Evolutionary conservation across 1,139 yeast species (phyloP).

Genomic region (Lodderomyces beijingensis): DNA sequence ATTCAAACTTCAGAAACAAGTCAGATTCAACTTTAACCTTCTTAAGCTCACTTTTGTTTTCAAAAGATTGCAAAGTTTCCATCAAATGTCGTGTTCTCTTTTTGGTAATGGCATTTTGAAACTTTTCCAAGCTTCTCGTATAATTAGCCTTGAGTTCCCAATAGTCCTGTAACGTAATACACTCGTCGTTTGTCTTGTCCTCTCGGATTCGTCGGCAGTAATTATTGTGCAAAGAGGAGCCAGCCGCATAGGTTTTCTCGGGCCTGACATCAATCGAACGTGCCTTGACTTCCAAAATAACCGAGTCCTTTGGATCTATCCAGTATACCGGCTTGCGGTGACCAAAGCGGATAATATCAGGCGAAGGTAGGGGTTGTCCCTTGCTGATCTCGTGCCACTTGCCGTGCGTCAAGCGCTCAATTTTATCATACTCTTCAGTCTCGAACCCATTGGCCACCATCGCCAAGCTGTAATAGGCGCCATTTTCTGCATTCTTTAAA

Average conservation of each 20-base stretch:
- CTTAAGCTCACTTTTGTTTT: constrained; percentile 8
- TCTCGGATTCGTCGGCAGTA: constrained; percentile 64
- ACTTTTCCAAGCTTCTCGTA: constrained; percentile 19
- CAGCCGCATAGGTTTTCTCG: constrained; percentile 53
- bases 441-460: constrained; percentile 84
- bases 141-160: constrained; percentile 28
- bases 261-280: constrained; percentile 58
- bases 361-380: constrained; percentile 34
- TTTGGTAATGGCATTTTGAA: constrained; percentile 24
- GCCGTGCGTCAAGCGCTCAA: constrained; percentile 54
- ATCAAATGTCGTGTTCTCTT: constrained; percentile 6
- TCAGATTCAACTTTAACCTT: constrained; percentile 15
- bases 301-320: constrained; percentile 74
- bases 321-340: constrained; percentile 62
- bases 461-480: constrained; percentile 56
- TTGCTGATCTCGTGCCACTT: constrained; percentile 50
- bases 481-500: constrained; percentile 35
- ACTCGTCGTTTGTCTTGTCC: constrained; percentile 58
- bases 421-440: constrained; percentile 52
- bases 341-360: constrained; percentile 53
- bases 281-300: constrained; percentile 84
- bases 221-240: constrained; percentile 71
- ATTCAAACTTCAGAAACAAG: constrained; percentile 23
- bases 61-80: constrained; percentile 11
- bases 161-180: constrained; percentile 58